phyloP scores from a whole-genome alignment of 176 grass and related monocot genomes.

The Cenchrus purpureus region DNA sequence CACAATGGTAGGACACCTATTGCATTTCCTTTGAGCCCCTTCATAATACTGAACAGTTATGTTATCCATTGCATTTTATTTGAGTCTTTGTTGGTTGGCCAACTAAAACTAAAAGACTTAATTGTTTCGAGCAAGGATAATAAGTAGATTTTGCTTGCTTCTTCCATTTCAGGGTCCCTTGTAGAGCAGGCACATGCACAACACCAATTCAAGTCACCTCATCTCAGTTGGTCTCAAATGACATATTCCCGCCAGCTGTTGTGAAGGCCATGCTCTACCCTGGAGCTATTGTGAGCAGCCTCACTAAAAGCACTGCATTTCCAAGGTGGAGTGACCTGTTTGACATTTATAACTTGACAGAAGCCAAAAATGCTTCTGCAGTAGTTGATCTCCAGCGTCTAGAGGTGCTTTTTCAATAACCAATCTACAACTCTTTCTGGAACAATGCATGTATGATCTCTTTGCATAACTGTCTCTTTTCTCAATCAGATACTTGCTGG shows the following conservation, averaged over 20 bases:
- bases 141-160: slow-evolving; percentile 35
- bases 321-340: slow-evolving; percentile 76
- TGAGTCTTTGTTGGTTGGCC: not conserved
- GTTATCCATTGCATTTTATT: not conserved
- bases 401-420: slow-evolving; percentile 56
- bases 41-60: not conserved
- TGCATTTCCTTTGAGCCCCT: no score
- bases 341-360: slow-evolving; percentile 84
- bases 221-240: slow-evolving; percentile 85
- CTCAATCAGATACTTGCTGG: slow-evolving; percentile 81
- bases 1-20: no score
- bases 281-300: slow-evolving; percentile 61
- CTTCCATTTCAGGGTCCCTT: slow-evolving; percentile 69
- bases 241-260: slow-evolving; percentile 79
- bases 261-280: slow-evolving; percentile 85
- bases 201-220: slow-evolving; percentile 94
- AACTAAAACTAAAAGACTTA: slow-evolving; percentile 1
- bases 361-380: slow-evolving; percentile 80
- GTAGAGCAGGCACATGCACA: slow-evolving; percentile 92
- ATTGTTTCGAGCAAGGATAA: slow-evolving; percentile 23
- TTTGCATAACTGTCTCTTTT: slow-evolving; percentile 25
- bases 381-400: slow-evolving; percentile 83
- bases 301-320: slow-evolving; percentile 60
- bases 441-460: slow-evolving; percentile 7
- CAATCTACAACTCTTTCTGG: slow-evolving; percentile 9